phyloP scores from a whole-genome alignment of 1,284 basidiomycete species.

The Melampsora larici-populina region DNA sequence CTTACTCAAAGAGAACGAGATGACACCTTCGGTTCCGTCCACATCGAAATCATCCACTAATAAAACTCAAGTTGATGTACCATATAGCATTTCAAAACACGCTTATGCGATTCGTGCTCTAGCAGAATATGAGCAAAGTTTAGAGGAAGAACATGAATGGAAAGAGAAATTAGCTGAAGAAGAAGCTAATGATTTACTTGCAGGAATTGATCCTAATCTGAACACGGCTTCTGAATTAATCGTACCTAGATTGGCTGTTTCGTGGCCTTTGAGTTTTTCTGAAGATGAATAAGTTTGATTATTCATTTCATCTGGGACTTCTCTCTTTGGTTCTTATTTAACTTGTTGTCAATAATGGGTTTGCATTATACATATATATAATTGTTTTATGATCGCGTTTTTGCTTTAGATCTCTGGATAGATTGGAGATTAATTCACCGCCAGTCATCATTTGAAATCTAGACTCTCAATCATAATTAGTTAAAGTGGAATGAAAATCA shows the following conservation, averaged over 20 bases:
- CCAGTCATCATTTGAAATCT: no score
- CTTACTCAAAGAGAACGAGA: conserved; percentile 47
- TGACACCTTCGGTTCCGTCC: neutral
- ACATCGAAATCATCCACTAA: neutral
- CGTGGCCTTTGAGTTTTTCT: conserved; percentile 40
- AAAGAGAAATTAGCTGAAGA: conserved; percentile 37
- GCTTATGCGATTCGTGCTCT: conserved; percentile 36
- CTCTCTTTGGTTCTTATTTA: neutral
- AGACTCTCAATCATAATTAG: no score
- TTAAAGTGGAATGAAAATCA: no score
- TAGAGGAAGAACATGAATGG: conserved; percentile 40
- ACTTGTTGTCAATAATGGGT: no score
- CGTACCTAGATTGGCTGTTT: conserved; percentile 30
- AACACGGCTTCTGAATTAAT: conserved; percentile 8
- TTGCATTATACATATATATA: no score
- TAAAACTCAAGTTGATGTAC: neutral
- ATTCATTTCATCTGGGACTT: neutral
- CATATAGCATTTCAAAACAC: conserved; percentile 7
- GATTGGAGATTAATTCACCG: no score
- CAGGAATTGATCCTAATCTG: neutral
- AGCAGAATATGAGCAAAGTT: conserved; percentile 34
- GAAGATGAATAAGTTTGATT: conserved; percentile 26
- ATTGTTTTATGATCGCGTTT: no score
- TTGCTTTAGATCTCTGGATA: no score
- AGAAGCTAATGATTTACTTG: conserved; percentile 11